Conservation (phyloP, 2,329 filamentous ascomycete genomes). For the Colletotrichum australisinense region DNA sequence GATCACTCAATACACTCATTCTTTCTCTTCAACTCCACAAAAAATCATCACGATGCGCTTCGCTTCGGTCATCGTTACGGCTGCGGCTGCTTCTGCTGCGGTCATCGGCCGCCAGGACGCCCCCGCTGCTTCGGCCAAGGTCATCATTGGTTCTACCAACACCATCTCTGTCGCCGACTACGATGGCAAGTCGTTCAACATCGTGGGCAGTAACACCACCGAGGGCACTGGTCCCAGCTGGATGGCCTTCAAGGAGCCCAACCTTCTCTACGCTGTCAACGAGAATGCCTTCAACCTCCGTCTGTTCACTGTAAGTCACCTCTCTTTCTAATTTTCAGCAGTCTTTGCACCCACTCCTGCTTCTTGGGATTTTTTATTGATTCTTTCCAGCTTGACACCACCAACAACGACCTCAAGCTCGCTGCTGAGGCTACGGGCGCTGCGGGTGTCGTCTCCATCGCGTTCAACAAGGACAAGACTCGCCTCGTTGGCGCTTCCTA, state of each 20-base stretch:
- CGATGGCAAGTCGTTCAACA: conserved; percentile 51
- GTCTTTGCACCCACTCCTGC: no score
- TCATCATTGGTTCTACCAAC: conserved; percentile 55
- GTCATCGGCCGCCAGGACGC: conserved; percentile 22
- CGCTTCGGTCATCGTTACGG: conserved; percentile 12
- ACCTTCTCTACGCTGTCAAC: conserved; percentile 59
- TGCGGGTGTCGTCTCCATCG: conserved; percentile 59
- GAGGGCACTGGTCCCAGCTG: conserved; percentile 49
- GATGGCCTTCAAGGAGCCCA: conserved; percentile 54
- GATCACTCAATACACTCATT: background rate
- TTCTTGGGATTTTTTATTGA: background rate
- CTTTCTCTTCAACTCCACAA: background rate
- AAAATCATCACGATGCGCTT: conserved; percentile 23
- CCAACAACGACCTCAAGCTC: conserved; percentile 44
- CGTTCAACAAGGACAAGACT: conserved; percentile 56
- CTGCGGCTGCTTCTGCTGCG: conserved; percentile 27
- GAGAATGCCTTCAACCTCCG: conserved; percentile 56
- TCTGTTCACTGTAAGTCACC: conserved; percentile 46
- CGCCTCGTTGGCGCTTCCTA: conserved; percentile 59
- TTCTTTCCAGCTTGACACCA: conserved; percentile 44
- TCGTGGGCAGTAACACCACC: conserved; percentile 39
- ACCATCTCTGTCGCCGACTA: conserved; percentile 56
- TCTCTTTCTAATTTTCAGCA: background rate
- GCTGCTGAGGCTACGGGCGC: conserved; percentile 47
- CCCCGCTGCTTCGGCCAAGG: conserved; percentile 37